Base-by-base conservation (phyloP, 2,329 filamentous ascomycete genomes). In the Orbilia brochopaga region DNA sequence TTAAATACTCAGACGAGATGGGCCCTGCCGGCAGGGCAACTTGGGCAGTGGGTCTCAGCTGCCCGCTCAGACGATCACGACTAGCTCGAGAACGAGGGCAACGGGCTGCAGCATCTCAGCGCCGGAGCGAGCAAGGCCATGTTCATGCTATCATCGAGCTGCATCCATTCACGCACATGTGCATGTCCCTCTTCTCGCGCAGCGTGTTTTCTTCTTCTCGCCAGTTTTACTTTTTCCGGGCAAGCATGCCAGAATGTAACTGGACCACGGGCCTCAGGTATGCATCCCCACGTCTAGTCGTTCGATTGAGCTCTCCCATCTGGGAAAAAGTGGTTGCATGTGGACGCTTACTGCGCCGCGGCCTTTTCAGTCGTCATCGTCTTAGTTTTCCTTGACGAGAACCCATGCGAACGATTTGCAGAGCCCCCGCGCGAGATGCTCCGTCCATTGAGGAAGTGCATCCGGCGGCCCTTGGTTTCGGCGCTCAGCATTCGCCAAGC, bases 281-380 rank as follows among this genome's bases (percentile, higher is more conserved):
- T 55, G 50, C 54, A 52, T 48, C 53, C 58, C 57, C 11, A 42
- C 37, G 35, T 27, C 62, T 35, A 57, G 58, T 70, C 48, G 65
- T 32, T 62, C 64, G 51, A 55, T 48, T 48, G 21, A 44, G 21
- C 35, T 24, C 53, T 58, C 27, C 27, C n/a, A 44, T 30, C 48
- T 17, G 56, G 35, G 58, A 52, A 53, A 52, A 60, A 66, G 59
- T 53, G 46, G 58, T 59, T 70, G 65, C 65, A 70, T 70, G 65
- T 70, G 65, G 58, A 44, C 21, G 44, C 44, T 61, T 48, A 10
- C 44, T 48, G 44, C n/a, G 44, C 44, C 17, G n/a, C 40, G 15
- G n/a, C 6, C 2, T 32, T 21, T 19, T 23, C 5, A 24, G 15
- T 37, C 32, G 23, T 37, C 35, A 5, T 15, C 37, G 15, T 42